Evolutionary conservation across 202 grass and related monocot species (phyloP), one percentile per base, ranked within the genome.

Genomic region (Brachypodium distachyon): DNA sequence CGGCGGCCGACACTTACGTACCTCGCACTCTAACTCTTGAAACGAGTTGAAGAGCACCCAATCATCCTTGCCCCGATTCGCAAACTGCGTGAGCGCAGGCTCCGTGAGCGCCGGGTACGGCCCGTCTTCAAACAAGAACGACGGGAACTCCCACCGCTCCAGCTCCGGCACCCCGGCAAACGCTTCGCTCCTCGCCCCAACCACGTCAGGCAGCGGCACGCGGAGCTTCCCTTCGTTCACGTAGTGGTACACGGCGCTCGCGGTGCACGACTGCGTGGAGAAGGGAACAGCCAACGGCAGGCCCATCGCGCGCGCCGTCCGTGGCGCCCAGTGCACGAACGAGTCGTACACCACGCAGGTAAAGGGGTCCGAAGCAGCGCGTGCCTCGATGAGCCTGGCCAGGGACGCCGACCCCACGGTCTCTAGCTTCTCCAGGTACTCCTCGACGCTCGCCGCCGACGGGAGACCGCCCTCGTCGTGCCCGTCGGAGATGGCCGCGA

Each of bases 41-140:
- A 93, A 97, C n/a, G 93, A 91, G 74, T 97, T 97, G 87, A 93
- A 67, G 2, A 97, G 80, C 51, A 93, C 77, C 93, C 85, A 89
- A 29, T 87, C 90, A 33, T 80, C 80, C 73, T 72, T 77, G 12
- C 38, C 73, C 41, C 7, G 5, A 18, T 62, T 4, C 23, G 67
- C 83, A 72, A 90, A 93, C 81, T 97, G 90, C 5, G 72, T 65
- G 46, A 89, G 37, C 22, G 85, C 90, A 16, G 74, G 61, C 33
- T 17, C 13, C 2, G 73, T 70, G 28, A 93, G 29, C 16, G 49
- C 77, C 21, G 77, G 77, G 62, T 93, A 85, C 13, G 73, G 60
- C 27, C 74, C 87, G n/a, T 79, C 63, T 26, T 14, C 74, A 0
- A 90, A 58, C 48, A 72, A 57, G n/a, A 85, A 85, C 5, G 90